Evolutionary conservation across 1,139 yeast genomes (phyloP).

Genomic region (Yamadazyma spencermartinsiae): DNA sequence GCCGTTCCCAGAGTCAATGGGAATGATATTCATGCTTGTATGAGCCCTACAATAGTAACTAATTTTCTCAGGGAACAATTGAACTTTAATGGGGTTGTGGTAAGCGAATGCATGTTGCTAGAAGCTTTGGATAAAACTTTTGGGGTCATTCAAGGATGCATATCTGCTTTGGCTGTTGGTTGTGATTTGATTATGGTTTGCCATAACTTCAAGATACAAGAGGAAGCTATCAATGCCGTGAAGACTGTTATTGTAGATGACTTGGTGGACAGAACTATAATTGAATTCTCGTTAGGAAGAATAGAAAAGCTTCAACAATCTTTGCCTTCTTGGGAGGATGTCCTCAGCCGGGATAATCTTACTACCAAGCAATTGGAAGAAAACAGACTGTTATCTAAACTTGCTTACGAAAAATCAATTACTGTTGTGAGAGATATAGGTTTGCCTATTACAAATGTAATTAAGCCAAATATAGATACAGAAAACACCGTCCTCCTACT

Average conservation of each 20-base stretch:
- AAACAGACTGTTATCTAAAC: background rate
- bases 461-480: background rate
- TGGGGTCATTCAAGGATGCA: slow-evolving; percentile 4
- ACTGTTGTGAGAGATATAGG: background rate
- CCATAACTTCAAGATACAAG: slow-evolving; percentile 2
- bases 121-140: slow-evolving; percentile 4
- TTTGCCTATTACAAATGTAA: background rate
- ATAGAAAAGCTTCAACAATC: background rate
- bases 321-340: slow-evolving; percentile 1
- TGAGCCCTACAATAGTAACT: slow-evolving; percentile 4
- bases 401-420: slow-evolving; percentile 1
- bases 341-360: background rate
- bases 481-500: background rate
- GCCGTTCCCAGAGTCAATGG: slow-evolving; percentile 4
- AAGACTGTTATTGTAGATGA: slow-evolving; percentile 1
- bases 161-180: slow-evolving; percentile 4
- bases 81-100: slow-evolving; percentile 3
- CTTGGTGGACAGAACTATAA: slow-evolving; percentile 2
- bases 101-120: slow-evolving; percentile 3
- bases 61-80: slow-evolving; percentile 1
- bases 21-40: slow-evolving; percentile 5
- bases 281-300: slow-evolving; percentile 2
- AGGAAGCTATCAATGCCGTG: slow-evolving; percentile 3
- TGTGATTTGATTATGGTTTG: slow-evolving; percentile 4
- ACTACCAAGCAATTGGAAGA: background rate